Percentiles rank a stretch among this genome's conserved stretches.
These are phyloP conservation scores for Cyclotella choctawhatcheeana DNA, from an alignment of 108 stramenopile species.

Conservation along the genomic window DNA sequence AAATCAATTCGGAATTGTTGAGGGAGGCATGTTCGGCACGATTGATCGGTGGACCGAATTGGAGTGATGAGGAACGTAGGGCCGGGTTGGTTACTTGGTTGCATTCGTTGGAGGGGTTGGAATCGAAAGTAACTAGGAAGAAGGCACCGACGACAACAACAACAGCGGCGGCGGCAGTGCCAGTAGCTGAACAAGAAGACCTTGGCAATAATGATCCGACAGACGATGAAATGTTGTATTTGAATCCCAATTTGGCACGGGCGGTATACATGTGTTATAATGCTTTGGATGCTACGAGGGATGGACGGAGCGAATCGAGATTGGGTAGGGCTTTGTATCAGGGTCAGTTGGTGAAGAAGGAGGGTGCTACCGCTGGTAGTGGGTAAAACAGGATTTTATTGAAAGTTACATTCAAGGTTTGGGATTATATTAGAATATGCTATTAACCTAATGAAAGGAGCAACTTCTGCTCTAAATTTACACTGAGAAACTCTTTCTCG, in stretches of 20 bases:
- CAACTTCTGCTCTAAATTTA: too few relatives aligned
- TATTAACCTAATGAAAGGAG: too few relatives aligned
- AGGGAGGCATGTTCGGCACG: conserved; percentile 78
- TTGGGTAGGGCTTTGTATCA: conserved; percentile 59
- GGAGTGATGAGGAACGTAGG: conserved; percentile 66
- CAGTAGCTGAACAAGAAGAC: too few relatives aligned
- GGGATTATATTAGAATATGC: too few relatives aligned
- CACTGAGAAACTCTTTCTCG: too few relatives aligned
- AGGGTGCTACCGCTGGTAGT: too few relatives aligned
- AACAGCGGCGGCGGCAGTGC: too few relatives aligned
- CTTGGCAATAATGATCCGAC: too few relatives aligned
- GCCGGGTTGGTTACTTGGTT: conserved; percentile 66
- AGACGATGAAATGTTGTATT: conserved; percentile 41
- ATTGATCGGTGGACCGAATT: conserved; percentile 62
- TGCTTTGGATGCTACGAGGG: conserved; percentile 63
- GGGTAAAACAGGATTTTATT: too few relatives aligned
- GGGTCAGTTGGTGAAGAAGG: conserved; percentile 7
- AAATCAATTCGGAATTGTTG: conserved; percentile 38
- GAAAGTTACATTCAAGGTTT: too few relatives aligned
- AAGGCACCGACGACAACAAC: too few relatives aligned
- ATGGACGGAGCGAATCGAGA: conserved; percentile 56
- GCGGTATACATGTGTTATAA: conserved; percentile 70
- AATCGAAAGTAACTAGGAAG: conserved; percentile 33
- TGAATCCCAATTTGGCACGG: conserved; percentile 83
- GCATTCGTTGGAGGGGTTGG: conserved; percentile 47